phyloP scores from a whole-genome alignment of 1,139 yeast genomes.

The Spencermartinsiella ligniputridi region DNA sequence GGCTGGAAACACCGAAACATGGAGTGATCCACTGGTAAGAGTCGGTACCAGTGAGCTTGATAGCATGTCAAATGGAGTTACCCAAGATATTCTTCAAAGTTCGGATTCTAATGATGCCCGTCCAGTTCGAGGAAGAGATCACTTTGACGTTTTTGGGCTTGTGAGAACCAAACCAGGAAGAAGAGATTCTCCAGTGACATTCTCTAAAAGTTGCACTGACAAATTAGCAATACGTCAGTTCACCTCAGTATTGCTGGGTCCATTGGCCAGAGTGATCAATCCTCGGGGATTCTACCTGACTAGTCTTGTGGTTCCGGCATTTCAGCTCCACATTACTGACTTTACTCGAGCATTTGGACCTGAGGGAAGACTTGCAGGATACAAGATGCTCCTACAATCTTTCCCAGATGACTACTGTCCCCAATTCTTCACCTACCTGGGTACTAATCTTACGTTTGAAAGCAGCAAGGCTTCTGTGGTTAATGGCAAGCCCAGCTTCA shows the following conservation, averaged over 20 bases:
- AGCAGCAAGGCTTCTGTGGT: slow-evolving; percentile 9
- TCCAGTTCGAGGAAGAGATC: slow-evolving; percentile 61
- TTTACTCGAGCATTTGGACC: slow-evolving; percentile 41
- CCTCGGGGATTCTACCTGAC: slow-evolving; percentile 44
- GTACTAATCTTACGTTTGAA: slow-evolving; percentile 17
- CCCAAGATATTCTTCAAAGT: too few relatives aligned
- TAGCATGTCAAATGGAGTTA: slow-evolving; percentile 26
- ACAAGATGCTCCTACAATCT: neutral
- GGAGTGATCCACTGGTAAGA: slow-evolving; percentile 20
- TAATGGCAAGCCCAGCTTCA: slow-evolving; percentile 21
- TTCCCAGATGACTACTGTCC: slow-evolving; percentile 3
- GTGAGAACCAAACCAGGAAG: slow-evolving; percentile 94
- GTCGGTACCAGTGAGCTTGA: slow-evolving; percentile 20
- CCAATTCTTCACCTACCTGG: slow-evolving; percentile 11
- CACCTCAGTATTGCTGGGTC: slow-evolving; percentile 53
- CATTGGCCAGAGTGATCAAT: slow-evolving; percentile 42
- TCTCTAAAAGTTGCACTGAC: slow-evolving; percentile 86
- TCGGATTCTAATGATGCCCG: slow-evolving; percentile 21
- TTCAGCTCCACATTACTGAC: slow-evolving; percentile 34
- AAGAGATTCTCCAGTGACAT: slow-evolving; percentile 61
- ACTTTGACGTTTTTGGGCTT: slow-evolving; percentile 52
- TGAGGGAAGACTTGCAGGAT: slow-evolving; percentile 10
- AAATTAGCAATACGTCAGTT: slow-evolving; percentile 64
- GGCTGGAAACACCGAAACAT: slow-evolving; percentile 22
- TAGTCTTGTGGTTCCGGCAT: slow-evolving; percentile 50